phyloP scores from a whole-genome alignment of 2,329 filamentous ascomycete species.

The Beauveria asiatica region DNA sequence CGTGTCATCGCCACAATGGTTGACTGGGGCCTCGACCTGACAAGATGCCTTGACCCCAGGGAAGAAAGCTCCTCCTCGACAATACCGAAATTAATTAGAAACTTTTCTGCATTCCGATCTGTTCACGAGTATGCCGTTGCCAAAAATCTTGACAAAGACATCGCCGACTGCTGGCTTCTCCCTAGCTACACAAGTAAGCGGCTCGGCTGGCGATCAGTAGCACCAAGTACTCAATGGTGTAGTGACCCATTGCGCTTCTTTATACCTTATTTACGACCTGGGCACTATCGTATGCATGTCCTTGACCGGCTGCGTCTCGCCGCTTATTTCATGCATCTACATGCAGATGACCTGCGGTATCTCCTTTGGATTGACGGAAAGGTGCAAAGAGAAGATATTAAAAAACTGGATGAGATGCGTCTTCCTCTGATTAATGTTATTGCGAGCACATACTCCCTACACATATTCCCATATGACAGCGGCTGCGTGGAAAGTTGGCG shows the following conservation, averaged over 20 bases:
- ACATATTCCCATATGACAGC: too few relatives aligned
- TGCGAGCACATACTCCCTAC: too few relatives aligned
- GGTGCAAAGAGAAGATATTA: neutral
- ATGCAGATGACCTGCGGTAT: neutral
- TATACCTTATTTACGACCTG: neutral
- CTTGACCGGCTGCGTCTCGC: neutral
- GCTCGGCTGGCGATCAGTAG: too few relatives aligned
- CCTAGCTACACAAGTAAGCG: too few relatives aligned
- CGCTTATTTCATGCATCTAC: accelerated
- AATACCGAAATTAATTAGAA: accelerated
- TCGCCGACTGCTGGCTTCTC: neutral
- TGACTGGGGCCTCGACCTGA: neutral
- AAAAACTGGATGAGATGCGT: neutral
- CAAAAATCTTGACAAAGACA: neutral
- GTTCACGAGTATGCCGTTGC: neutral
- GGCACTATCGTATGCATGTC: neutral
- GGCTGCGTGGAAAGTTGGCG: neutral
- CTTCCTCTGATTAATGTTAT: neutral
- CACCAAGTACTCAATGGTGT: neutral
- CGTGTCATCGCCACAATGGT: neutral
- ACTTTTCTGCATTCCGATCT: neutral
- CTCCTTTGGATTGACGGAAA: neutral
- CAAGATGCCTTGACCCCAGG: neutral
- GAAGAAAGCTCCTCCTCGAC: too few relatives aligned
- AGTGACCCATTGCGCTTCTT: neutral